Evolutionary conservation across 768 basidiomycete species (phyloP).

Genomic region (Termitomyces sp.): DNA sequence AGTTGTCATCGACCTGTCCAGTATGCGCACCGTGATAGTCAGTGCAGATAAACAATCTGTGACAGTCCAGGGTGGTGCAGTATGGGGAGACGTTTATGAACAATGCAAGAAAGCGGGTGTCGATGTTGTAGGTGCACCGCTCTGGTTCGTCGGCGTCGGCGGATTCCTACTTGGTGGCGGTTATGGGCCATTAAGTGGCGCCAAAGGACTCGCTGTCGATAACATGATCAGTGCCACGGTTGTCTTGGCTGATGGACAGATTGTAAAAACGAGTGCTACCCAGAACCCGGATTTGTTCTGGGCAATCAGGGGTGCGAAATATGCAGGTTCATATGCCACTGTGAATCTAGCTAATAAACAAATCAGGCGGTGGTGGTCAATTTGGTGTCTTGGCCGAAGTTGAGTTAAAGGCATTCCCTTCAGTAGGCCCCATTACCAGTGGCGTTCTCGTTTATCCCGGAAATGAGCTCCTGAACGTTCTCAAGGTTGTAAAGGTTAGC

Average conservation of each 20-base stretch:
- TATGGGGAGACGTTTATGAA: slow-evolving; percentile 16
- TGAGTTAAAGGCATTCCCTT: slow-evolving; percentile 12
- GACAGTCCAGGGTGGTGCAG: slow-evolving; percentile 10
- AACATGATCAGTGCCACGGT: slow-evolving; percentile 18
- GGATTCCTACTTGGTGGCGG: slow-evolving; percentile 13
- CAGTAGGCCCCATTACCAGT: slow-evolving; percentile 1
- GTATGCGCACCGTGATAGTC: slow-evolving; percentile 5
- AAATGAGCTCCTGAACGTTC: slow-evolving; percentile 10
- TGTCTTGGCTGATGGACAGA: slow-evolving; percentile 17
- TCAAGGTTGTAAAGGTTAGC: too few species aligned
- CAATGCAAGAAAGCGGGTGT: slow-evolving; percentile 6
- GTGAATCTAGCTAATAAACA: too few species aligned
- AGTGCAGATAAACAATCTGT: slow-evolving; percentile 9
- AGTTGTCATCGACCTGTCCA: slow-evolving; percentile 14
- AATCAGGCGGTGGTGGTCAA: slow-evolving; percentile 20
- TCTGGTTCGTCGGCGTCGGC: slow-evolving; percentile 14
- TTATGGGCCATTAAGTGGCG: slow-evolving; percentile 6
- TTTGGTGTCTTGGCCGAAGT: slow-evolving; percentile 21
- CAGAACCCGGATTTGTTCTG: slow-evolving; percentile 22
- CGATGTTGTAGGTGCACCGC: slow-evolving; percentile 11
- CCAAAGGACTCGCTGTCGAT: slow-evolving; percentile 12
- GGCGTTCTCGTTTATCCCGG: slow-evolving; percentile 15
- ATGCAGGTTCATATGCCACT: neutral
- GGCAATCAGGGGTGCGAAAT: slow-evolving; percentile 24
- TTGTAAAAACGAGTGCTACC: slow-evolving; percentile 12